These are phyloP conservation scores for Penicillium sp. DNA, from an alignment of 2,329 filamentous ascomycete species.

Conservation along the genomic window DNA sequence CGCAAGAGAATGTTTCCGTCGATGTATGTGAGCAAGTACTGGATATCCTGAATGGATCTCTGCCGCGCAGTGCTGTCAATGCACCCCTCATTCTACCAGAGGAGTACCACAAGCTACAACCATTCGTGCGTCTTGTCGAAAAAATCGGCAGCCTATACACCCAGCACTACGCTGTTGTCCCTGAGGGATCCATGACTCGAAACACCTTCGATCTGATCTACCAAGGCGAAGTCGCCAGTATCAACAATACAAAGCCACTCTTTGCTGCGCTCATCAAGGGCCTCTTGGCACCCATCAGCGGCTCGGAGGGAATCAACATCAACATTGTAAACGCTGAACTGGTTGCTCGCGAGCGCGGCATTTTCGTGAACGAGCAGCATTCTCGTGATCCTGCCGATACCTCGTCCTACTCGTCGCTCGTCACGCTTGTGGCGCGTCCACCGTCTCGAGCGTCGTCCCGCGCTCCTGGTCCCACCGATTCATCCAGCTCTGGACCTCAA, in stretches of 20 bases:
- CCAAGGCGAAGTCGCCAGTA: conserved; percentile 70
- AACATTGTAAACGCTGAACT: conserved; percentile 82
- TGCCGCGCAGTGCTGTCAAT: conserved; percentile 77
- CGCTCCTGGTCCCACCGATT: conserved; percentile 32
- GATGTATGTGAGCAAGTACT: conserved; percentile 81
- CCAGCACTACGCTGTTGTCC: conserved; percentile 63
- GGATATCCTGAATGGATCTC: conserved; percentile 69
- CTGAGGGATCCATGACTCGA: conserved; percentile 53
- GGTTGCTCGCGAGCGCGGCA: conserved; percentile 74
- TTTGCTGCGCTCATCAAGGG: conserved; percentile 80
- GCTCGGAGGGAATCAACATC: conserved; percentile 66
- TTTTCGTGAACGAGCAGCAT: conserved; percentile 74
- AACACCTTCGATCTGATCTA: conserved; percentile 76
- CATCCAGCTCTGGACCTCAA: not conserved
- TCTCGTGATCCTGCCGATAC: conserved; percentile 62
- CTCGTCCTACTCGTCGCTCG: conserved; percentile 66
- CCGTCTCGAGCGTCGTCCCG: conserved; percentile 38
- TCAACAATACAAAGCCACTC: conserved; percentile 75
- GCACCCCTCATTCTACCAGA: conserved; percentile 79
- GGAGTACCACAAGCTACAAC: conserved; percentile 75
- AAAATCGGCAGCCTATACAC: conserved; percentile 79
- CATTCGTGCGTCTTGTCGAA: conserved; percentile 74
- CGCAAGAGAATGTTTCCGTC: conserved; percentile 80
- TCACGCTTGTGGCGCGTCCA: conserved; percentile 64
- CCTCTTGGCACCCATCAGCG: conserved; percentile 68